Conservation (phyloP, 208 protist species). For the Jaenimonas drosophilae region DNA sequence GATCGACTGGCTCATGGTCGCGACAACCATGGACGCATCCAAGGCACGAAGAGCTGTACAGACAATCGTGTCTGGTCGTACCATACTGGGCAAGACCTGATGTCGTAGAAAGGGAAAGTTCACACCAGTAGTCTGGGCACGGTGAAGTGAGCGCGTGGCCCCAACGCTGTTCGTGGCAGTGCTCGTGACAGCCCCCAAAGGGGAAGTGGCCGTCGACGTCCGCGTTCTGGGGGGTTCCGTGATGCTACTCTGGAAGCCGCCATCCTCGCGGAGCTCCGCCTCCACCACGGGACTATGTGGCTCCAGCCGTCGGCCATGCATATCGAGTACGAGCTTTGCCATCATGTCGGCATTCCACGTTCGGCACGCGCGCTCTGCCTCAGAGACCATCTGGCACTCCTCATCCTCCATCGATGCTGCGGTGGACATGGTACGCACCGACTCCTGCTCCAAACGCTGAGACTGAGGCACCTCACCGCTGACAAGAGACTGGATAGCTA, state of each 20-base stretch:
- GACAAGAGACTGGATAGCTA: slow-evolving; percentile 32
- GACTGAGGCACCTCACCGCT: slow-evolving; percentile 38
- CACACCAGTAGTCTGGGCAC: no score
- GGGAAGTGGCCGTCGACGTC: not conserved
- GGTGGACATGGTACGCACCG: slow-evolving; percentile 57
- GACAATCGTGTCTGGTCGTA: slow-evolving; percentile 54
- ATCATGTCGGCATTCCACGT: not conserved
- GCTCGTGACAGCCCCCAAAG: not conserved
- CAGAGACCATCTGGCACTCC: not conserved
- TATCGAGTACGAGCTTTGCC: slow-evolving; percentile 1
- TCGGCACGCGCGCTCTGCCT: not conserved
- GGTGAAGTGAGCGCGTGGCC: no score
- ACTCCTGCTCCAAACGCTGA: slow-evolving; percentile 61
- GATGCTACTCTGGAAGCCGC: not conserved
- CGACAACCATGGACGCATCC: slow-evolving; percentile 66
- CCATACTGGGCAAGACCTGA: not conserved
- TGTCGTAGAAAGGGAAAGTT: no score
- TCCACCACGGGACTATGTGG: not conserved
- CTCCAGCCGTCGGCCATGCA: slow-evolving; percentile 1
- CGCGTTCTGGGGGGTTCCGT: not conserved
- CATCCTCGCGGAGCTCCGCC: not conserved
- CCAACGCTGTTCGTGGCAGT: not conserved
- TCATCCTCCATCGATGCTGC: slow-evolving; percentile 3
- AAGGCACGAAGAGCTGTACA: slow-evolving; percentile 54
- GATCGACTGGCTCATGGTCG: slow-evolving; percentile 55